These are phyloP conservation scores for Penicillium digitatum DNA, from an alignment of 2,329 filamentous ascomycete species.

Conservation along the genomic window DNA sequence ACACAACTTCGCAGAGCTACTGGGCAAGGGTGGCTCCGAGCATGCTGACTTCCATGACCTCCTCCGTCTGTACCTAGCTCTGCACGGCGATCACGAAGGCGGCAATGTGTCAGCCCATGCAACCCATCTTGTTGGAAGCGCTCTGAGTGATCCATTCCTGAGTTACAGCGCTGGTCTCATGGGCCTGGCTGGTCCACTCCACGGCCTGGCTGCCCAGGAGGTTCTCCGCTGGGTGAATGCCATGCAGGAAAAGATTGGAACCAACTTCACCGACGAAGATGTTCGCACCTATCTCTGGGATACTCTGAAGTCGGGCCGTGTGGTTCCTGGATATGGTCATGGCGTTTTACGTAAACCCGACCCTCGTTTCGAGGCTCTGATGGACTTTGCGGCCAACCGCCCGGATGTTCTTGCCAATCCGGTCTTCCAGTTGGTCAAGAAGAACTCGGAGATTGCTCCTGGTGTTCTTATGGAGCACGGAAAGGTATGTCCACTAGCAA, in stretches of 20 bases:
- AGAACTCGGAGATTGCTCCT: conserved; percentile 88
- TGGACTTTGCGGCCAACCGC: conserved; percentile 85
- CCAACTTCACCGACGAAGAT: conserved; percentile 71
- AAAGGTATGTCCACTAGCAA: conserved; percentile 53
- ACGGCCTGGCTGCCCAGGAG: conserved; percentile 92
- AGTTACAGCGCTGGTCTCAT: conserved; percentile 94
- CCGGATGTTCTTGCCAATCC: conserved; percentile 83
- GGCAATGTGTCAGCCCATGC: conserved; percentile 95
- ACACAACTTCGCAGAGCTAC: conserved; percentile 96
- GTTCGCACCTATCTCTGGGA: conserved; percentile 88
- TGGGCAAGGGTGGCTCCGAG: conserved; percentile 82
- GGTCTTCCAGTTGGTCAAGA: conserved; percentile 89
- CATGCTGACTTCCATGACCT: conserved; percentile 78
- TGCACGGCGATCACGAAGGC: conserved; percentile 97
- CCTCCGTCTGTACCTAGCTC: conserved; percentile 85
- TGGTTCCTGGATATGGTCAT: conserved; percentile 92
- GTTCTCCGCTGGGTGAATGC: conserved; percentile 94
- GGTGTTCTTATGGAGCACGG: conserved; percentile 89
- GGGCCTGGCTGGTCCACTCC: conserved; percentile 88
- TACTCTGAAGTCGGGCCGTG: conserved; percentile 87
- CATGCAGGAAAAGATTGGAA: conserved; percentile 86
- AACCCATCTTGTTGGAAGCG: conserved; percentile 91
- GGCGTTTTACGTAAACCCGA: conserved; percentile 95
- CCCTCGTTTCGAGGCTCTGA: conserved; percentile 90
- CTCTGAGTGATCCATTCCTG: conserved; percentile 89